Base-by-base conservation (phyloP, 208 protist genomes). In the Trypanosoma grayi region DNA sequence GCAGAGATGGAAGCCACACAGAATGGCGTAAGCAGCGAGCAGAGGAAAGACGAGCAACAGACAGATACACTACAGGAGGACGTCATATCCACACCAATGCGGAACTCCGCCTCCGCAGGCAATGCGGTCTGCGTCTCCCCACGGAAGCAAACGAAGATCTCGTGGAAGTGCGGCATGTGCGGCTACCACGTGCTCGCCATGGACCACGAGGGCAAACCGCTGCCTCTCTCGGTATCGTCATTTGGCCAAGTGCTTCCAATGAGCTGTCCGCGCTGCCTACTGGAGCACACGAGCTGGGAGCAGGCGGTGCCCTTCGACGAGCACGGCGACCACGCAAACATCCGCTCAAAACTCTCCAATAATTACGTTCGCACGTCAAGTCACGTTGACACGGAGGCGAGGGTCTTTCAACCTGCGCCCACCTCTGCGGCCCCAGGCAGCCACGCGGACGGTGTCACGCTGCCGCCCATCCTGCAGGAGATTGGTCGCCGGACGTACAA, bases 161-260 rank as follows among this genome's bases (percentile, higher is more conserved):
- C 88, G 18, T 95, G 88, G 85, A 71, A 73, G 14, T 95, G 88
- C 51, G 84, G 78, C 27, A 60, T 90, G 55, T 95, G 88, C 43
- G 79, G 77, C 9, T 95, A 95, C 63, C 68, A 83, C 52, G 77
- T 92, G 25, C 66, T 92, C 6, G 82, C 88, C 4, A 90, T 95
- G 75, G 88, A 95, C 58, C 77, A 89, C 28, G 53, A 87, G 22
- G 88, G 88, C 20, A 66, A 62, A 0, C 77, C 85, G 30, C 73
- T 95, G 25, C 80, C 83, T 22, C 69, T 95, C 37, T 58, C 76
- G 18, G 51, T 70, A 11, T 88, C 79, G 8, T 78, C 88, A 46
- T 95, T 81, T 50, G 85, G 83, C 27, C 65, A 79, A 28, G 54
- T 77, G 34, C 60, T 95, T 20, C 88, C 88, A 22, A 64, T 95